Percentiles rank a stretch among this genome's conserved stretches.
Conservation (phyloP, 179 eudicot genomes). For the Pouteria campechiana region DNA sequence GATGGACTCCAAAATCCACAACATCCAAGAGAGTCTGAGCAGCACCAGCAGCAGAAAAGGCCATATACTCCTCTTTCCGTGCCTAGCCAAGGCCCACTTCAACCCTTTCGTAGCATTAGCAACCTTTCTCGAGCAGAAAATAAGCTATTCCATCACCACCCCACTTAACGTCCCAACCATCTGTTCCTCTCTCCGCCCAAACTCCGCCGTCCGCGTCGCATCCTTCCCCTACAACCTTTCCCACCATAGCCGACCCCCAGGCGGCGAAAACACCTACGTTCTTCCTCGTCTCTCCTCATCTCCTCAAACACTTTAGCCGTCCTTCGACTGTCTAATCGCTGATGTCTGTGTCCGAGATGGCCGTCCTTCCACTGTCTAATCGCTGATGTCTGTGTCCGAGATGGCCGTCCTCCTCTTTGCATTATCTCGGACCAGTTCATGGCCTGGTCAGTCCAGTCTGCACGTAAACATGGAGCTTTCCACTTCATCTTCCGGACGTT, state of each 20-base stretch:
- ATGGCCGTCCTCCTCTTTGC: constrained; percentile 44
- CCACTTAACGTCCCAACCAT: constrained; percentile 40
- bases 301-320: constrained; percentile 19
- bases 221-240: constrained; percentile 42
- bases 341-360: constrained; percentile 30
- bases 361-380: constrained; percentile 19
- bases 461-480: constrained; percentile 15
- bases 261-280: constrained; percentile 36
- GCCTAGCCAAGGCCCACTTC: constrained; percentile 34
- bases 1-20: too few species aligned
- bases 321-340: too few species aligned
- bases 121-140: constrained; percentile 15
- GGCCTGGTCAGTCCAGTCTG: constrained; percentile 54
- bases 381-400: constrained; percentile 6
- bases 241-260: constrained; percentile 42
- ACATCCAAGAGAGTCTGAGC: too few species aligned
- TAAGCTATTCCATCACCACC: constrained; percentile 32
- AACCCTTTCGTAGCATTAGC: too few species aligned
- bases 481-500: constrained; percentile 43
- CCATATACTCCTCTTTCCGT: constrained; percentile 48
- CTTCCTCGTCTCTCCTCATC: constrained; percentile 7
- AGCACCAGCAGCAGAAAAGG: too few species aligned
- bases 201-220: constrained; percentile 13
- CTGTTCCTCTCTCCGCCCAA: constrained; percentile 5
- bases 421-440: constrained; percentile 50